Conservation (phyloP, 2,329 filamentous ascomycete species). For the Exophiala sideris region DNA sequence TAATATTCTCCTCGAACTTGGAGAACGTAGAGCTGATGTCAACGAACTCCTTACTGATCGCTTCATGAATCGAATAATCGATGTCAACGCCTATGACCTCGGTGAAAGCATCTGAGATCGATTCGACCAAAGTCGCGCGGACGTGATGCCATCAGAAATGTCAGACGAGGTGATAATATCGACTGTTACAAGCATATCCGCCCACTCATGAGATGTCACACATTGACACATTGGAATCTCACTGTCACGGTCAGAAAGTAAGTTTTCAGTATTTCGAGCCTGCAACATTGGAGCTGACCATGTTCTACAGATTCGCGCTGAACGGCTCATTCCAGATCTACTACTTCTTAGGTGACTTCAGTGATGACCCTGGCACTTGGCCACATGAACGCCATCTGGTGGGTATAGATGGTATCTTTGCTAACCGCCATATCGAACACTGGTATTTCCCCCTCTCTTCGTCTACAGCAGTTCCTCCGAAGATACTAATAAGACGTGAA, state of each 20-base stretch:
- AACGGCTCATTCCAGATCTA: neutral
- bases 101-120: neutral
- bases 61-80: neutral
- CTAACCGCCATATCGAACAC: neutral
- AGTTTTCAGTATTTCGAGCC: neutral
- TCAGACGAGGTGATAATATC: neutral
- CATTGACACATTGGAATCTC: neutral
- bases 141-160: neutral
- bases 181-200: neutral
- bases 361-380: neutral
- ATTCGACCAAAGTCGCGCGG: neutral
- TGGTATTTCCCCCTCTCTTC: neutral
- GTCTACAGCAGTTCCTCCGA: neutral
- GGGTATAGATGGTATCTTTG: slow-evolving; percentile 1
- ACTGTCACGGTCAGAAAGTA: neutral
- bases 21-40: neutral
- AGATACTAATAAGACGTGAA: neutral
- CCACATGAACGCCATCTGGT: neutral
- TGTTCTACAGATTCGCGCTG: neutral
- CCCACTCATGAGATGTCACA: neutral
- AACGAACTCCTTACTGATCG: neutral
- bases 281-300: neutral
- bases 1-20: neutral
- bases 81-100: neutral
- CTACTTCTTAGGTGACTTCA: neutral